Base-by-base conservation (phyloP, 2,329 filamentous ascomycete genomes). In the Rhytidhysteron rufulum region DNA sequence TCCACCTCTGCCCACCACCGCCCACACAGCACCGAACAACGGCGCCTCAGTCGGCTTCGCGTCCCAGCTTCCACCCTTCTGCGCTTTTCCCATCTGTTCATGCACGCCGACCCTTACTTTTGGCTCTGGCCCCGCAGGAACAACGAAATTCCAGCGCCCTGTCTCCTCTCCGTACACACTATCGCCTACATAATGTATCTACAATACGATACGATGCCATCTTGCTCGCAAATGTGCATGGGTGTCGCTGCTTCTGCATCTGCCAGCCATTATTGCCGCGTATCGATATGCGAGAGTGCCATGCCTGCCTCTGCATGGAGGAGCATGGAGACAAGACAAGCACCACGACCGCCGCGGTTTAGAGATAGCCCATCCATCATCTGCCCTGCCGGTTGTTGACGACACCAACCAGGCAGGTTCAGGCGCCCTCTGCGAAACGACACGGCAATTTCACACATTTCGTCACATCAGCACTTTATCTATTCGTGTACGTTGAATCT, bases 401-500 rank as follows among this genome's bases (percentile, higher is more conserved):
- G 24, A 13, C 24, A 13, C 24, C 13, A 13, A 27, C 7, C 24
- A 8, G 24, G 7, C 13, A 13, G 8, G 24, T 13, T 8, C 24
- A 27, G 7, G 24, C 13, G 24, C 24, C 13, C 24, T 27, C n/a
- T 27, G 24, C 13, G 8, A 8, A 27, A 7, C 24, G 24, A 8
- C 24, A 8, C 24, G 24, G 7, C 13, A 13, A 7, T 13, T 10
- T 19, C 31, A 17, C 13, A 9, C 22, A 32, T 15, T 30, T 33
- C 30, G 22, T 39, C 37, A 39, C 37, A 39, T 39, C 29, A 16
- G 18, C 22, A 32, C 17, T 18, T 16, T 33, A 39, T 33, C 37
- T 39, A 39, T 39, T 33, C 37, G 37, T 16, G 29, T 13, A 13
- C 21, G 22, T 39, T 27, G 29, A 15, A 30, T 17, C 24, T 17